Evolutionary conservation across 2,329 filamentous ascomycete genomes (phyloP).

Genomic region (Exserohilum turcica): DNA sequence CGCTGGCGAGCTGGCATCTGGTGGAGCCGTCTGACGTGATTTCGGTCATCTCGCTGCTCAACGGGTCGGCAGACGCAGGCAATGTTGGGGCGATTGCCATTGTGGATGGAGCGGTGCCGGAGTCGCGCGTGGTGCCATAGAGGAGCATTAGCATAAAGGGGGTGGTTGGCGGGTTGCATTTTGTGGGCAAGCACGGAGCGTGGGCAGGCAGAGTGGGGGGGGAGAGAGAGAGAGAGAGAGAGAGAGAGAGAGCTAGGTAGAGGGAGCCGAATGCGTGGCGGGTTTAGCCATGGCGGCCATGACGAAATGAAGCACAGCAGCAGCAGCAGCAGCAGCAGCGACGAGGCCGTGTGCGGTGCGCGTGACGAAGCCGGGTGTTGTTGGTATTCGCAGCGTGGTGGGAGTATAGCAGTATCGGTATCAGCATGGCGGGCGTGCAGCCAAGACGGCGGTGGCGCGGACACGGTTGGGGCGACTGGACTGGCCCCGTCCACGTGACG

Average conservation of each 20-base stretch:
- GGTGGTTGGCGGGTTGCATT: conserved; percentile 26
- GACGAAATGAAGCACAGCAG: no score
- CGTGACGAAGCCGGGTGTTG: no score
- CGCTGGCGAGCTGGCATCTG: conserved; percentile 86
- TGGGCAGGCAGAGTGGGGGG: conserved; percentile 11
- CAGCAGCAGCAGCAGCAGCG: no score
- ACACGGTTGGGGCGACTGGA: conserved; percentile 6
- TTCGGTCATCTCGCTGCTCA: conserved; percentile 63
- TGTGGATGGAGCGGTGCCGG: conserved; percentile 47
- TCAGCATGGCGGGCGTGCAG: no score
- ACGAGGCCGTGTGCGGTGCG: no score
- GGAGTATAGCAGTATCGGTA: no score
- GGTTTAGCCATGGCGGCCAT: not conserved
- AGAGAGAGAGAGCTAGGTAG: not conserved
- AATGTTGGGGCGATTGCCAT: conserved; percentile 50
- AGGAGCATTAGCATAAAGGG: conserved; percentile 1
- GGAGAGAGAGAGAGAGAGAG: not conserved
- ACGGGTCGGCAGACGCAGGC: conserved; percentile 53
- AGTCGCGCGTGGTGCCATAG: conserved; percentile 27
- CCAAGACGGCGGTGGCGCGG: conserved; percentile 13
- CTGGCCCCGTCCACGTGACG: no score
- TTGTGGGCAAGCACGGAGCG: conserved; percentile 26
- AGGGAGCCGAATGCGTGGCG: conserved; percentile 6
- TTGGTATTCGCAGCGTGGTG: no score
- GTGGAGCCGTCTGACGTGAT: conserved; percentile 89